Evolutionary conservation across 768 basidiomycete species (phyloP), one percentile per base, ranked within the genome.

Genomic region (Baorangia bicolor): DNA sequence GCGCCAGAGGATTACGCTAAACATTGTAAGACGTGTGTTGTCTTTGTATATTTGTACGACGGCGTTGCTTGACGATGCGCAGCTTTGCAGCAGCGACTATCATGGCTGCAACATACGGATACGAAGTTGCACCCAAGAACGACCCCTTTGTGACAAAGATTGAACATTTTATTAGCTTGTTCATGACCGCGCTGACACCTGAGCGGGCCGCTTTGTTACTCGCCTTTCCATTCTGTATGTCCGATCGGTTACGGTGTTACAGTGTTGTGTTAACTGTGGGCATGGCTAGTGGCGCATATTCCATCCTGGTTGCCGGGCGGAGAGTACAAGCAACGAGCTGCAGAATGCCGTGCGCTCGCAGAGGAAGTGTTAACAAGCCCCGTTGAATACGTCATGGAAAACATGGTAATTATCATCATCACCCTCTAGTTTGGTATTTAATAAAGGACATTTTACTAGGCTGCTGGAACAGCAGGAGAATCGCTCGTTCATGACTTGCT

Each of bases 241-340:
- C 11, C 18, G 3, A 5, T 43, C 13, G 2, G 16, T 13, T 35
- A 5, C 11, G 3, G 2, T 28, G 23, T 31, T n/a, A 2, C 2
- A 12, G 13, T 11, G 7, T 30, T 31, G 31, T 38, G 11, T 39
- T 61, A 11, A 62, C 28, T 0, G 14, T 38, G 3, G 14, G 28
- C 0, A 35, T 28, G 43, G n/a, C n/a, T 13, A 66, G 66, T 68
- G 58, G 49, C 53, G 37, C 28, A 71, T 30, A 57, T 75, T 27
- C 74, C 74, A 0, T 61, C 62, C 2, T 75, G 73, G 73, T 55
- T 73, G 34, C 74, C 70, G 0, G 74, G 74, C 20, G 65, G 70
- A 21, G 25, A n/a, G 23, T 72, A 55, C 59, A 67, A 69, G 35
- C 45, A 45, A 35, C 33, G 13, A 10, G 67, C 63, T 34, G 41